Evolutionary conservation across 805 yeast genomes (phyloP).

Genomic region (Cyberlindnera mycetangii): DNA sequence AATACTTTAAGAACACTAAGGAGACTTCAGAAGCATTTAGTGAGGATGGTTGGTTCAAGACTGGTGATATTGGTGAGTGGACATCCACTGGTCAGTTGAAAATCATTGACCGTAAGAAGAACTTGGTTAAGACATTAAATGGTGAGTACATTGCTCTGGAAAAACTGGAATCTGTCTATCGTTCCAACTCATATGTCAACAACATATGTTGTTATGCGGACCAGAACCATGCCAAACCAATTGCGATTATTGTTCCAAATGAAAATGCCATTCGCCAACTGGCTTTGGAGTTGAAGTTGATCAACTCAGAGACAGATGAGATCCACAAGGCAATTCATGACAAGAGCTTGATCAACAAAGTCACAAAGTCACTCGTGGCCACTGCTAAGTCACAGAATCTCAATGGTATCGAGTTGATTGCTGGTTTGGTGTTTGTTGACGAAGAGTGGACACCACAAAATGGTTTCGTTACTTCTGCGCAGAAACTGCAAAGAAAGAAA

Average conservation of each 20-base stretch:
- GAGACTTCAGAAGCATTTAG: conserved; percentile 75
- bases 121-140: conserved; percentile 89
- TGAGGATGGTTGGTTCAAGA: conserved; percentile 86
- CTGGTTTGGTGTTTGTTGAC: conserved; percentile 73
- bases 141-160: conserved; percentile 98
- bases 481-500: conserved; percentile 91
- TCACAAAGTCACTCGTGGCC: conserved; percentile 55
- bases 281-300: conserved; percentile 53
- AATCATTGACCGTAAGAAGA: conserved; percentile 92
- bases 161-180: conserved; percentile 85
- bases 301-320: conserved; percentile 42
- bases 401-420: conserved; percentile 78
- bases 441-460: conserved; percentile 98
- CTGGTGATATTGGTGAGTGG: conserved; percentile 98
- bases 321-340: conserved; percentile 52
- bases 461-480: conserved; percentile 93
- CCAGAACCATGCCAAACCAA: conserved; percentile 80
- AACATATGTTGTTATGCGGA: conserved; percentile 96
- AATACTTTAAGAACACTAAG: conserved; percentile 77
- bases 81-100: conserved; percentile 71
- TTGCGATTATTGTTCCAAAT: conserved; percentile 86
- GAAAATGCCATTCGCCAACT: conserved; percentile 60
- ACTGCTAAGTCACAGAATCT: conserved; percentile 84
- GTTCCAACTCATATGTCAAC: conserved; percentile 71
- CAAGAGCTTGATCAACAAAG: conserved; percentile 49